Base-by-base conservation (phyloP, 495 filamentous ascomycete species). In the Xylaria longipes region DNA sequence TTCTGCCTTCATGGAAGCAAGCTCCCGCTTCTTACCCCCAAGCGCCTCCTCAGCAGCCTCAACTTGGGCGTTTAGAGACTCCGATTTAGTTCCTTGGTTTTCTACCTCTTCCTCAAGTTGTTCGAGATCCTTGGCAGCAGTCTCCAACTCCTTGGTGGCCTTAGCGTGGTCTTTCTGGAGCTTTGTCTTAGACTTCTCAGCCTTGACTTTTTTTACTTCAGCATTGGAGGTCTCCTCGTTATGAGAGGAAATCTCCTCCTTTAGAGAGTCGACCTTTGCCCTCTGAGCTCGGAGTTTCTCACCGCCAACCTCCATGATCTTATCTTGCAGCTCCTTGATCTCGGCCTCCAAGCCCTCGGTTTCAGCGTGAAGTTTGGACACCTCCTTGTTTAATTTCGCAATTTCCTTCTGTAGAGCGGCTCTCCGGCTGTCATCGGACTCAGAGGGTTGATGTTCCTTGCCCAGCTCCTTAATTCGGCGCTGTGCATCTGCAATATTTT, bases 221-320 rank as follows among this genome's bases (percentile, higher is more conserved):
- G 95, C 92, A 69, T 87, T 90, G 0, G 93, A 95, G 6, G 94
- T 89, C 67, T 93, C 89, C 71, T 98, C 94, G 65, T 90, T 89
- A 39, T 97, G 84, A 20, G 91, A 87, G 68, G 91, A 85, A 68
- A 97, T 92, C 78, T 97, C 93, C 77, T 95, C 93, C 79, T 94
- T 96, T 63, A 94, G 82, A 31, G 92, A 89, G 80, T 98, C 96
- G n/a, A 99, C 95, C 82, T 92, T 97, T 39, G 93, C 91, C 75
- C 96, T 95, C 78, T 98, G 95, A 31, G 90, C 88, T 57, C 96
- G 90, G 12, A 99, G 89, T 78, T 92, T 91, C 56, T 98, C 94
- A 82, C 96, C 96, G 71, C 96, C 96, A 67, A 97, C 90, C 81
- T 97, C 92, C 95, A 98, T 98, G 75, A 99, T 98, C 84, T 96